Evolutionary conservation across 495 filamentous ascomycete genomes (phyloP).

Genomic region (Penicillium riverlandense): DNA sequence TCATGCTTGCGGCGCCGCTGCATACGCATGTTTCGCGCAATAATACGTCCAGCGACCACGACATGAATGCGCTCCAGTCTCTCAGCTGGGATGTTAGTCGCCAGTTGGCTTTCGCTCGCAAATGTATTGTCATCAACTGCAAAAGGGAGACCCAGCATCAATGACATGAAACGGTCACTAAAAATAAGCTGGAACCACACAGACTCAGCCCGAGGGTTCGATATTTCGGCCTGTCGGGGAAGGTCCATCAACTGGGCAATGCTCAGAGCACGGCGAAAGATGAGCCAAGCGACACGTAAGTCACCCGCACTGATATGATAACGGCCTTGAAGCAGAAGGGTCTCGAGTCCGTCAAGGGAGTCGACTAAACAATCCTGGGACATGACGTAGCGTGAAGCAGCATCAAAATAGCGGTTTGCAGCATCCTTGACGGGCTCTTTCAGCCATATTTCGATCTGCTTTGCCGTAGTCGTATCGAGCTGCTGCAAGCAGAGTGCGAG

Average conservation of each 20-base stretch:
- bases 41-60: conserved; percentile 22
- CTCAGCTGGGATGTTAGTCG: conserved; percentile 17
- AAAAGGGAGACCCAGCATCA: conserved; percentile 41
- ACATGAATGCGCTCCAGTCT: conserved; percentile 25
- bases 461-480: conserved; percentile 18
- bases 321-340: conserved; percentile 33
- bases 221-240: neutral
- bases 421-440: conserved; percentile 18
- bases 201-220: conserved; percentile 10
- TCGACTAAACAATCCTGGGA: conserved; percentile 43
- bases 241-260: conserved; percentile 35
- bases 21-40: conserved; percentile 37
- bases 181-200: conserved; percentile 38
- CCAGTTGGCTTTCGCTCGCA: conserved; percentile 17
- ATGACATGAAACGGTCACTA: conserved; percentile 36
- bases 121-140: conserved; percentile 20
- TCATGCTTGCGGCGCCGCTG: conserved; percentile 16
- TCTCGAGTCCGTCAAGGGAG: conserved; percentile 45
- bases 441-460: conserved; percentile 17
- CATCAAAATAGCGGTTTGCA: conserved; percentile 26
- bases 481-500: conserved; percentile 42
- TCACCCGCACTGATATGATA: conserved; percentile 37
- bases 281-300: conserved; percentile 35
- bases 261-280: conserved; percentile 30
- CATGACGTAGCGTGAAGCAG: conserved; percentile 32